Conservation (phyloP, 1,139 yeast genomes). For the Kluyveromyces marxianus region DNA sequence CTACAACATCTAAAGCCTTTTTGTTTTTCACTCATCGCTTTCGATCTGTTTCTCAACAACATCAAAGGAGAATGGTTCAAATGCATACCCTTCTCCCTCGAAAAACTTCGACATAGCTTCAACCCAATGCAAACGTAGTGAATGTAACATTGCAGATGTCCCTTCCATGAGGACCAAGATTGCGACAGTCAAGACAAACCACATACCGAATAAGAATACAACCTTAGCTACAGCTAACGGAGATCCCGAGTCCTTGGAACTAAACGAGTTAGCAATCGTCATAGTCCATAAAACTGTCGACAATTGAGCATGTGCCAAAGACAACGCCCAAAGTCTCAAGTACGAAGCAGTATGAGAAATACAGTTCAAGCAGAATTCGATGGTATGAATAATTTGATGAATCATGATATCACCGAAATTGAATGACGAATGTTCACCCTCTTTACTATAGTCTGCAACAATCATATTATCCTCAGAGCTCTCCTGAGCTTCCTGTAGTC, state of each 20-base stretch:
- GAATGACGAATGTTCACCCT: constrained; percentile 45
- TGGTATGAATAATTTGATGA: constrained; percentile 73
- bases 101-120: constrained; percentile 81
- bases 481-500: constrained; percentile 36
- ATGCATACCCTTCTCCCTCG: constrained; percentile 73
- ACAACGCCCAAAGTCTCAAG: constrained; percentile 70
- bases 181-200: constrained; percentile 68
- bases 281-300: constrained; percentile 71
- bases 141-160: constrained; percentile 80
- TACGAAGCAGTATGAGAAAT: constrained; percentile 77
- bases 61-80: constrained; percentile 58
- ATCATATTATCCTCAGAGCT: constrained; percentile 23
- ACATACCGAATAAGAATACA: constrained; percentile 56
- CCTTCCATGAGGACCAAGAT: constrained; percentile 80
- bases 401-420: constrained; percentile 70
- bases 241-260: constrained; percentile 31
- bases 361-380: constrained; percentile 71
- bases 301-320: constrained; percentile 72
- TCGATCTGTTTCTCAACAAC: constrained; percentile 7
- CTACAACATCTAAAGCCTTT: too few relatives aligned
- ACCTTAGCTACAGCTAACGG: constrained; percentile 29
- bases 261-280: constrained; percentile 59
- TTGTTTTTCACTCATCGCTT: background rate
- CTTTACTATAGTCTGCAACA: constrained; percentile 30
- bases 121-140: constrained; percentile 81